Evolutionary conservation across 2,329 filamentous ascomycete genomes (phyloP).

Genomic region (Lachnellula subtilissima): DNA sequence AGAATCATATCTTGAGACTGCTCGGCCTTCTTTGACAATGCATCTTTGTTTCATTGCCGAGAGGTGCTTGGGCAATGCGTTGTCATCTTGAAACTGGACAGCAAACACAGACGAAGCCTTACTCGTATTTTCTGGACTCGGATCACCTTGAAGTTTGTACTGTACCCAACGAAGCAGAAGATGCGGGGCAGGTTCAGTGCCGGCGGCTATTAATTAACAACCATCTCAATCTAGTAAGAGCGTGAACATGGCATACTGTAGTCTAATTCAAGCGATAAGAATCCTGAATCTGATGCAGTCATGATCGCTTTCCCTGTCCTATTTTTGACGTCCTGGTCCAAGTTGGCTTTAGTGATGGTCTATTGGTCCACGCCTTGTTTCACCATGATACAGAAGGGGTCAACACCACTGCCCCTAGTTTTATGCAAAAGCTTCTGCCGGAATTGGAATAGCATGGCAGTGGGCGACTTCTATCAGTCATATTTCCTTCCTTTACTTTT

Average conservation of each 20-base stretch:
- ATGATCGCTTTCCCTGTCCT: too few species aligned
- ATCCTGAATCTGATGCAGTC: too few species aligned
- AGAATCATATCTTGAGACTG: constrained; percentile 8
- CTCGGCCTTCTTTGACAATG: constrained; percentile 4
- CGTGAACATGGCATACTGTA: not conserved
- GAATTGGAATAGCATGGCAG: constrained; percentile 19
- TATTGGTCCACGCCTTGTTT: constrained; percentile 11
- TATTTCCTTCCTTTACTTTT: constrained; percentile 4
- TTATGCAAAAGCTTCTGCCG: constrained; percentile 14
- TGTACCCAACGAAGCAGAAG: not conserved
- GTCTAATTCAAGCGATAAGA: not conserved
- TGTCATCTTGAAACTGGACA: not conserved
- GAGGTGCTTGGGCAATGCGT: not conserved
- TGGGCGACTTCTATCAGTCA: constrained; percentile 17
- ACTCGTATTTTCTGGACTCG: not conserved
- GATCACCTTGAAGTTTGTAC: not conserved
- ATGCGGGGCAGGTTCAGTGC: not conserved
- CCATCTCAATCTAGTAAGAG: not conserved
- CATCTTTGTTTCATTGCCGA: constrained; percentile 14
- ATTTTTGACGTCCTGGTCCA: not conserved
- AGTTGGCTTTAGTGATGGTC: not conserved
- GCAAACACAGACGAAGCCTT: constrained; percentile 1
- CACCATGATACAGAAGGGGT: constrained; percentile 19
- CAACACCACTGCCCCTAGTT: constrained; percentile 13
- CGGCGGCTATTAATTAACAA: not conserved